Evolutionary conservation across 306 rosid genomes (phyloP), one percentile per base, ranked within the genome.

Genomic region (Purshia tridentata): DNA sequence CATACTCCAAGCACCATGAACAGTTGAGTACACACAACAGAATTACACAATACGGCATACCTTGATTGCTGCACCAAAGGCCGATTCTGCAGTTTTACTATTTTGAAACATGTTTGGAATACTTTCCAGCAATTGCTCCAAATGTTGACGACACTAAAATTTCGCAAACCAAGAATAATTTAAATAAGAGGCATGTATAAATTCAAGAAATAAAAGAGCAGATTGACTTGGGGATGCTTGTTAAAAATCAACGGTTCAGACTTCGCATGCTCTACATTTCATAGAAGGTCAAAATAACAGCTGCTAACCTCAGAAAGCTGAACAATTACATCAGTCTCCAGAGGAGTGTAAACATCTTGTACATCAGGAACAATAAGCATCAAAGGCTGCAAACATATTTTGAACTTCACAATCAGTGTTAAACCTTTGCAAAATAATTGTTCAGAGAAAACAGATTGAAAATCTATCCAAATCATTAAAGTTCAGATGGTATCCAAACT

Each of bases 321-420:
- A 77, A 95, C 99, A 77, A 91, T 78, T 68, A 95, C 91, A 72
- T 91, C 99, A 75, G 96, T 85, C 84, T 91, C 85, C 83, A 95
- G 77, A 56, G 99, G 99, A 76, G 99, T 95, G 83, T 91, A 95
- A 76, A 95, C 97, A 79, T 95, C 99, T 89, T 86, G 98, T 75
- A 91, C 93, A 76, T 95, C 98, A 67, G 98, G 98, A 76, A 95
- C 98, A 68, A 95, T 91, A 66, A 95, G 99, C 99, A 95, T 95
- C 87, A 91, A 57, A 5, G 98, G 96, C 99, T 95, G 81, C 84
- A 87, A 76, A 82, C 50, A 63, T 0, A 47, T 35, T 37, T 65
- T 72, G 62, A 62, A 85, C 72, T 74, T 39, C 72, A 75, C 69
- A 68, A 80, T 78, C 78, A 74, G 74, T 58, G 59, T 47, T 18